These are phyloP conservation scores for Tagetes patula DNA, from an alignment of 129 eudicot species.

Conservation along the genomic window DNA sequence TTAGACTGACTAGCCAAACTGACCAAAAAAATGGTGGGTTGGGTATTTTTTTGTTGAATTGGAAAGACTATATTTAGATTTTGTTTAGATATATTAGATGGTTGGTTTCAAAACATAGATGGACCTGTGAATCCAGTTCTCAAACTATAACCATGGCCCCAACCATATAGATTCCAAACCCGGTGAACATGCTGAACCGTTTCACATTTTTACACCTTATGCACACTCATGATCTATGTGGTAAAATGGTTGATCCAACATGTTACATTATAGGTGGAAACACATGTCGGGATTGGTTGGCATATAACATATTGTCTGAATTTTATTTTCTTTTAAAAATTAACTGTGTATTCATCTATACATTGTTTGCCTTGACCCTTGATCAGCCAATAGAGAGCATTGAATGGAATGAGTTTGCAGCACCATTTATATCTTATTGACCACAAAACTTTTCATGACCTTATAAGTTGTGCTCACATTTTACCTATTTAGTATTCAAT, in stretches of 20 bases:
- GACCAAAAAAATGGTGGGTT: neutral
- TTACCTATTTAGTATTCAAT: no score
- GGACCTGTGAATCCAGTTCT: neutral
- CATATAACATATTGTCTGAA: neutral
- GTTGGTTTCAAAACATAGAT: neutral
- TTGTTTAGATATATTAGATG: neutral
- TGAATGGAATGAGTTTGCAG: constrained; percentile 47
- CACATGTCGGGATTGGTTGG: neutral
- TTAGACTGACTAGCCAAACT: neutral
- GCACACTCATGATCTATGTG: neutral
- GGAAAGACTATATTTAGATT: neutral
- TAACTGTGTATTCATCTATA: neutral
- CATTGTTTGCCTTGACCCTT: constrained; percentile 40
- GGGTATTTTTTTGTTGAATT: neutral
- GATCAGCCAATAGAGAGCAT: constrained; percentile 48
- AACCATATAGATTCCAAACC: neutral
- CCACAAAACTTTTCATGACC: no score
- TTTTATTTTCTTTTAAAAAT: neutral
- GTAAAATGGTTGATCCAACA: no score
- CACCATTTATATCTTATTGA: no score
- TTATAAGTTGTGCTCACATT: no score
- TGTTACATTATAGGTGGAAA: neutral
- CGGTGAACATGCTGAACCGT: neutral
- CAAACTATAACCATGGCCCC: neutral
- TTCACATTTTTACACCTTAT: neutral